Conservation (phyloP, 164 flowering plant genomes). For the Amborella trichopoda region DNA sequence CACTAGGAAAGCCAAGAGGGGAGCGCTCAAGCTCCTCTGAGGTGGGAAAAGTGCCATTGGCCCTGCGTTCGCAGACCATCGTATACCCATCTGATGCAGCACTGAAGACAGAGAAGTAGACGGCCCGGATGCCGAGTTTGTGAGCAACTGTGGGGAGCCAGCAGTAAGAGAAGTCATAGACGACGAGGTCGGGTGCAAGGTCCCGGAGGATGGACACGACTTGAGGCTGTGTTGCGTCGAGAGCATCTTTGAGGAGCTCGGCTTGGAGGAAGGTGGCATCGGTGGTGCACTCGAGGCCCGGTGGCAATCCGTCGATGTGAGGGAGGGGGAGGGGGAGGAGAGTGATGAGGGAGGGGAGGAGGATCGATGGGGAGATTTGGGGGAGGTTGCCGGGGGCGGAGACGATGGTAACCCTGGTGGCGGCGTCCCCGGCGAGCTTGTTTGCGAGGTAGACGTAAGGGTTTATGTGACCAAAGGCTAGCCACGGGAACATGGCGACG, state of each 20-base stretch:
- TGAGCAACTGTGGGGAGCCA: slow-evolving; percentile 19
- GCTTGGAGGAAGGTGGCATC: slow-evolving; percentile 3
- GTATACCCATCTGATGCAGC: too few relatives aligned
- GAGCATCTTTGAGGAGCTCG: slow-evolving; percentile 22
- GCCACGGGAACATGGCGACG: slow-evolving; percentile 8
- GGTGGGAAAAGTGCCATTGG: slow-evolving; percentile 1
- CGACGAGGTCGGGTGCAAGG: slow-evolving; percentile 19
- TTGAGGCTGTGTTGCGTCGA: slow-evolving; percentile 19
- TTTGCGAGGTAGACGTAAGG: slow-evolving; percentile 9
- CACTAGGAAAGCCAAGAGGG: slow-evolving; percentile 15
- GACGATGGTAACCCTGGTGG: neutral
- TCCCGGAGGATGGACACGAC: slow-evolving; percentile 11
- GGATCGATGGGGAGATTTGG: neutral
- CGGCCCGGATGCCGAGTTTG: slow-evolving; percentile 14
- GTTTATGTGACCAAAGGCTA: slow-evolving; percentile 9
- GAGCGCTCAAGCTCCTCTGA: slow-evolving; percentile 17
- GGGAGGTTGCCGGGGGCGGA: neutral
- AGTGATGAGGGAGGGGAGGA: neutral
- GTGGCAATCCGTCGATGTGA: slow-evolving; percentile 15
- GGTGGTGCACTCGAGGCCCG: slow-evolving; percentile 8
- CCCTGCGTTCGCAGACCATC: too few relatives aligned
- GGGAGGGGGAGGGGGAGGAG: slow-evolving; percentile 3
- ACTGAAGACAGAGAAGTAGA: slow-evolving; percentile 13
- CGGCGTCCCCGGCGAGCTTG: neutral
- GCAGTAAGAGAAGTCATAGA: slow-evolving; percentile 18